These are phyloP conservation scores for Leucoagaricus sp. DNA, from an alignment of 1,284 basidiomycete species.

Conservation along the genomic window DNA sequence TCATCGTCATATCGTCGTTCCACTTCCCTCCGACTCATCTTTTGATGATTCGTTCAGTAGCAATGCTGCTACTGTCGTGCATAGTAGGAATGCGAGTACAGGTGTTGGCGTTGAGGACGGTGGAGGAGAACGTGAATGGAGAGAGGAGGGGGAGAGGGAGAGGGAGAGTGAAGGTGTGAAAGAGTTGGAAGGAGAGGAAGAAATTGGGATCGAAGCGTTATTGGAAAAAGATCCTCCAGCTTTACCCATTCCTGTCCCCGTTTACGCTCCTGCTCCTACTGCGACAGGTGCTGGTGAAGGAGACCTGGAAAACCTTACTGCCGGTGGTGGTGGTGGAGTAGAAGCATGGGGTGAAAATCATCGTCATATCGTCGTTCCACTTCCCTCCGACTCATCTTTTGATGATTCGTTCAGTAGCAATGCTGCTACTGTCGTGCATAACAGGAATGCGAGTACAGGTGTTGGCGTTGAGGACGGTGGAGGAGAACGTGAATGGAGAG, in stretches of 20 bases:
- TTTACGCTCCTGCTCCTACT: not conserved
- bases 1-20: slow-evolving; percentile 11
- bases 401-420: not conserved
- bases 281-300: too few relatives aligned
- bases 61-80: not conserved
- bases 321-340: not conserved
- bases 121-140: not conserved
- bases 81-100: not conserved
- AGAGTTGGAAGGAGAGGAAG: slow-evolving; percentile 1
- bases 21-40: not conserved
- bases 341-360: slow-evolving; percentile 14
- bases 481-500: not conserved
- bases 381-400: not conserved
- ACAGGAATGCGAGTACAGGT: not conserved
- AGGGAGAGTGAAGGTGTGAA: too few relatives aligned
- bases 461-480: not conserved
- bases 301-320: too few relatives aligned
- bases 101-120: not conserved
- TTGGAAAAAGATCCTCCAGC: slow-evolving; percentile 7
- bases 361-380: slow-evolving; percentile 7
- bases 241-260: not conserved
- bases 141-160: too few relatives aligned
- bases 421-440: too few relatives aligned
- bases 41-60: not conserved
- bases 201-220: slow-evolving; percentile 7